Base-by-base conservation (phyloP, 2,329 filamentous ascomycete species). In the Verticillium albo-atrum region DNA sequence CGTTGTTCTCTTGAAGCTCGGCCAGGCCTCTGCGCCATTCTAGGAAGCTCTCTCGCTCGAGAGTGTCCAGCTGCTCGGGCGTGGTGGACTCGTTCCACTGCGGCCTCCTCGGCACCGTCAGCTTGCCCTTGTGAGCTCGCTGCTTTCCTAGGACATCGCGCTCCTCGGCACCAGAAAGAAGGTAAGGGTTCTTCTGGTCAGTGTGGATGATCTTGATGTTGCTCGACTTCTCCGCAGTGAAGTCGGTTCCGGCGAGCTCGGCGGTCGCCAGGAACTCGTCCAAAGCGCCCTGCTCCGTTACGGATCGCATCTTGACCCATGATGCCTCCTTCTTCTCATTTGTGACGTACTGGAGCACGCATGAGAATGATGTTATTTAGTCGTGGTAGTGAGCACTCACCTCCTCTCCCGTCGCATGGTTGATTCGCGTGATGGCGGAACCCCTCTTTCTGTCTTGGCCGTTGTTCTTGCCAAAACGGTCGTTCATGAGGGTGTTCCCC, bases 231-330 rank as follows among this genome's bases (percentile, higher is more conserved):
- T 98, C 93, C 28, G 95, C 96, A 1, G 94, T 98, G 75, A 99
- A 99, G 73, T 99, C 95, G 66, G 95, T 99, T 65, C 92, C 94
- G n/a, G 95, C 95, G 67, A 99, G 81, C 77, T 98, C 93, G 64
- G 95, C 96, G 2, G 95, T 99, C 60, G 90, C 91, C 64, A 99
- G 80, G 75, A 99, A 99, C 75, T 99, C 95, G 74, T 99, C 95
- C 63, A 99, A 86, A 52, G 93, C 93, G 66, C 89, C 93, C 77
- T 99, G 95, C 80, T 99, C 92, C 5, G 95, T 99, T 67, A 99
- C 91, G 74, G 92, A 97, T 79, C 94, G 92, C 95, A 99, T 98
- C 82, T 98, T 99, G 71, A 98, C 92, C 92, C 93, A 99, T 67
- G 91, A 84, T 35, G 94, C 95, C 78, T 98, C 93, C 72, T 96